phyloP scores from a whole-genome alignment of 2,329 filamentous ascomycete species.

The Xylariaceae sp. region DNA sequence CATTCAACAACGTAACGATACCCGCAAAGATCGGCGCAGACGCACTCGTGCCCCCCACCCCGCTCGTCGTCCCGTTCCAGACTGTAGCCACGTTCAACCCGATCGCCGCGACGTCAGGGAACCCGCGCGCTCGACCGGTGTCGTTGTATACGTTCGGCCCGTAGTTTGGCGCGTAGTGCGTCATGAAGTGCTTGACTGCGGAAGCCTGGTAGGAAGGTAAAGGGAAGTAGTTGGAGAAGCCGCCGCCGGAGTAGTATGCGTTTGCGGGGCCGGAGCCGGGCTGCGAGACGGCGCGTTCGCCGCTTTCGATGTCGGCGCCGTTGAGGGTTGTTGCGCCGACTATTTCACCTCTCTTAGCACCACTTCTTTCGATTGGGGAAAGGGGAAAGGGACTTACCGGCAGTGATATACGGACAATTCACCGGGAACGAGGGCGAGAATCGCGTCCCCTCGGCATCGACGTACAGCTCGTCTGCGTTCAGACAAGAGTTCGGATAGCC shows the following conservation, averaged over 20 bases:
- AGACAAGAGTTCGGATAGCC: slow-evolving; percentile 23
- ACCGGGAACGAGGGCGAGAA: slow-evolving; percentile 21
- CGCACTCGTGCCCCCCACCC: slow-evolving; percentile 20
- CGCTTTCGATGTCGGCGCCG: slow-evolving; percentile 18
- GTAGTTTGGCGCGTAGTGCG: slow-evolving; percentile 38
- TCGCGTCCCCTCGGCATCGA: slow-evolving; percentile 19
- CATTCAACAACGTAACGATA: slow-evolving; percentile 25
- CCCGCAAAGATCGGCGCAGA: slow-evolving; percentile 24
- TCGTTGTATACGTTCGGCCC: slow-evolving; percentile 43
- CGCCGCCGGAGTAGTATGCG: slow-evolving; percentile 41
- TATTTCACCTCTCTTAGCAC: background rate
- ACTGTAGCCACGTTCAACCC: slow-evolving; percentile 37
- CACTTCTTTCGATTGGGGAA: background rate
- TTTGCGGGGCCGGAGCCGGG: slow-evolving; percentile 15
- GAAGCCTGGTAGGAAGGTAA: slow-evolving; percentile 43
- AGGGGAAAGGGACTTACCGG: slow-evolving; percentile 9
- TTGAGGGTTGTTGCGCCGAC: slow-evolving; percentile 20
- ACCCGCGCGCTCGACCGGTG: slow-evolving; percentile 39
- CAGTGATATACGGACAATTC: slow-evolving; percentile 22
- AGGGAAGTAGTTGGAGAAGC: slow-evolving; percentile 46
- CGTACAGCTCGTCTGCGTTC: slow-evolving; percentile 16
- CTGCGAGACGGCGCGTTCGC: slow-evolving; percentile 15
- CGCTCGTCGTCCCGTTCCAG: slow-evolving; percentile 34
- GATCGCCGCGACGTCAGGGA: slow-evolving; percentile 44
- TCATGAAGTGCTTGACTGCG: slow-evolving; percentile 38